phyloP scores from a whole-genome alignment of 495 filamentous ascomycete species.

The Lepidopterella palustris region DNA sequence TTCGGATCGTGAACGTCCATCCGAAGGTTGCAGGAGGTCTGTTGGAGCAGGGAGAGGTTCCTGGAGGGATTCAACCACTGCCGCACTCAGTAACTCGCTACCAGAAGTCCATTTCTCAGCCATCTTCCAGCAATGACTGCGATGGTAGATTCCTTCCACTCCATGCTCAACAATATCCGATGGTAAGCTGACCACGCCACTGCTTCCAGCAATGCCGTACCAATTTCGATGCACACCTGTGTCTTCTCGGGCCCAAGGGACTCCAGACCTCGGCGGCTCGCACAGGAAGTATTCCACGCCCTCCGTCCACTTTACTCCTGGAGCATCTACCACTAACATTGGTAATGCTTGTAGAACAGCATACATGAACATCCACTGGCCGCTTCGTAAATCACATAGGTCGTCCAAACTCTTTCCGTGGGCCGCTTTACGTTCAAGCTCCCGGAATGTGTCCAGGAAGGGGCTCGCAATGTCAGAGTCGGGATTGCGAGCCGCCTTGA shows the following conservation, averaged over 20 bases:
- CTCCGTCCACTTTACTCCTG: slow-evolving; percentile 65
- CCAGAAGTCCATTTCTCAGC: slow-evolving; percentile 62
- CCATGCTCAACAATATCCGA: slow-evolving; percentile 80
- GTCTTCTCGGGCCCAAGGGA: slow-evolving; percentile 77
- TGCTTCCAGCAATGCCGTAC: slow-evolving; percentile 70
- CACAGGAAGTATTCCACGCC: slow-evolving; percentile 97
- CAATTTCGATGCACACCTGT: slow-evolving; percentile 62
- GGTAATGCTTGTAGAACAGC: slow-evolving; percentile 84
- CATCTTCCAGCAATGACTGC: slow-evolving; percentile 85
- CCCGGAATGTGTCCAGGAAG: slow-evolving; percentile 74
- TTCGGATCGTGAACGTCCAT: slow-evolving; percentile 8
- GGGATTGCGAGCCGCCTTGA: slow-evolving; percentile 70
- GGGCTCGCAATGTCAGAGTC: slow-evolving; percentile 56
- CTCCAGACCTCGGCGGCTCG: slow-evolving; percentile 71
- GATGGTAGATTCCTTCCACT: slow-evolving; percentile 82
- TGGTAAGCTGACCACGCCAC: slow-evolving; percentile 68
- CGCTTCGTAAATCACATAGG: slow-evolving; percentile 67
- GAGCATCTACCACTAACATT: slow-evolving; percentile 82
- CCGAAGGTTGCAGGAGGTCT: slow-evolving; percentile 1
- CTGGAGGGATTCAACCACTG: slow-evolving; percentile 18
- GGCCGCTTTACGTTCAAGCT: slow-evolving; percentile 72
- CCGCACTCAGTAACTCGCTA: slow-evolving; percentile 28
- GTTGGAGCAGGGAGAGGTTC: slow-evolving; percentile 17
- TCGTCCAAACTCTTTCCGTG: slow-evolving; percentile 66
- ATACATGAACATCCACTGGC: slow-evolving; percentile 94